Evolutionary conservation across 148 eudicot species (phyloP), one percentile per base, ranked within the genome.

Genomic region (Cornus controversa): DNA sequence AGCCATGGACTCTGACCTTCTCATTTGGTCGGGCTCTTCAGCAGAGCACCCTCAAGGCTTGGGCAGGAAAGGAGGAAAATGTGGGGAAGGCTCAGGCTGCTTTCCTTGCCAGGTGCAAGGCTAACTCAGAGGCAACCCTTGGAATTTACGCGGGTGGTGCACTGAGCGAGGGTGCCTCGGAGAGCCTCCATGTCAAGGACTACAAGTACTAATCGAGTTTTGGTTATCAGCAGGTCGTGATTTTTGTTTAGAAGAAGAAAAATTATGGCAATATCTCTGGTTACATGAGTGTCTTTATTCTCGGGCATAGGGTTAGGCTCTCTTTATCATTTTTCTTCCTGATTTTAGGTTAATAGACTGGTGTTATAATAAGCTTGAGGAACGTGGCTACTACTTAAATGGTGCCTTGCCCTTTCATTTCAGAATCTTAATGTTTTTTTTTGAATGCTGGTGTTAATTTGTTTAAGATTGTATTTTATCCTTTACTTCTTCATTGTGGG

Each of bases 1-100:
- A 91, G 89, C 98, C 98, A 76, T 95, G 98, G 98, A 80, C 83
- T 18, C 87, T 95, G 1, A 82, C 94, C 15, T 95, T 95, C 94
- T 95, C 98, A 0, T 95, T 86, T 27, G 98, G 98, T 28, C 90
- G 98, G 73, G 98, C 98, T 57, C 96, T 95, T 42, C 98, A 95
- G 82, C 83, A 75, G 67, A 95, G 98, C 83, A 95, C 98, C 69
- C 96, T 95, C 42, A 95, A 95, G 94, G 88, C 98, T 6, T 95
- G 98, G 98, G 14, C 40, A 23, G 98, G 98, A 0, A 93, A 95
- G 75, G 84, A 78, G 23, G 98, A 93, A 82, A 95, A 95, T 36
- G 75, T 89, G 11, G 6, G 2, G 63, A 90, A 91, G 84, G 98
- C 98, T 14, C 98, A 95, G 71, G 89, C 84, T 13, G 91, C 87